A percentile compares a stretch with the other conserved stretches of the same genome.
These are phyloP conservation scores for Intubia oerlemansii DNA, from an alignment of 2,329 filamentous ascomycete species.

Conservation along the genomic window DNA sequence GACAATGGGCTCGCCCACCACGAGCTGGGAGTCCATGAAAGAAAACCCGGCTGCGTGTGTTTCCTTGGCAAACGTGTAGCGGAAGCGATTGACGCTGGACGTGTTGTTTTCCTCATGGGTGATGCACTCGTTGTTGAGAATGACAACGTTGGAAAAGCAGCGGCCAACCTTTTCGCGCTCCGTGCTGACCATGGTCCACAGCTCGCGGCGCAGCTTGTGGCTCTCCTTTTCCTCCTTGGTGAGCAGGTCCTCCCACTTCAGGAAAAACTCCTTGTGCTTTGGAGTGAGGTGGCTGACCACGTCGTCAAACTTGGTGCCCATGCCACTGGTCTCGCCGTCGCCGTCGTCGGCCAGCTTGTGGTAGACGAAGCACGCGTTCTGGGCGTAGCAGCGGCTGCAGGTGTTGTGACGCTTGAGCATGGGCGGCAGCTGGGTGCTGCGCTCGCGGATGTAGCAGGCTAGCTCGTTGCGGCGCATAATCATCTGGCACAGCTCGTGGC, in stretches of 20 bases:
- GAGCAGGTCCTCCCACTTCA: conserved; percentile 82
- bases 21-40: conserved; percentile 79
- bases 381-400: conserved; percentile 78
- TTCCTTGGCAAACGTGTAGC: conserved; percentile 66
- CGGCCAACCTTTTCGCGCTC: conserved; percentile 76
- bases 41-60: conserved; percentile 40
- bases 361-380: conserved; percentile 78
- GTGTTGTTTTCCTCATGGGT: conserved; percentile 45
- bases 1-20: conserved; percentile 79
- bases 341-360: conserved; percentile 79
- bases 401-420: conserved; percentile 69
- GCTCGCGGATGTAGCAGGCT: conserved; percentile 65
- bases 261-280: conserved; percentile 62
- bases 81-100: conserved; percentile 77
- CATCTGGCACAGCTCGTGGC: conserved; percentile 85
- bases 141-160: conserved; percentile 73
- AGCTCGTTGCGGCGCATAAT: conserved; percentile 87
- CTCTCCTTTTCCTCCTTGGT: conserved; percentile 89
- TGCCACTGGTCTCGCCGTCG: conserved; percentile 56
- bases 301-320: conserved; percentile 65
- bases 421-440: conserved; percentile 56
- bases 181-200: conserved; percentile 87
- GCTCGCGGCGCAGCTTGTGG: conserved; percentile 66
- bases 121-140: conserved; percentile 62
- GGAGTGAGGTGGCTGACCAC: conserved; percentile 57